Percentiles rank a stretch among this genome's conserved stretches.
Evolutionary conservation across 306 rosid species (phyloP).

Genomic region (Trifolium fragiferum): DNA sequence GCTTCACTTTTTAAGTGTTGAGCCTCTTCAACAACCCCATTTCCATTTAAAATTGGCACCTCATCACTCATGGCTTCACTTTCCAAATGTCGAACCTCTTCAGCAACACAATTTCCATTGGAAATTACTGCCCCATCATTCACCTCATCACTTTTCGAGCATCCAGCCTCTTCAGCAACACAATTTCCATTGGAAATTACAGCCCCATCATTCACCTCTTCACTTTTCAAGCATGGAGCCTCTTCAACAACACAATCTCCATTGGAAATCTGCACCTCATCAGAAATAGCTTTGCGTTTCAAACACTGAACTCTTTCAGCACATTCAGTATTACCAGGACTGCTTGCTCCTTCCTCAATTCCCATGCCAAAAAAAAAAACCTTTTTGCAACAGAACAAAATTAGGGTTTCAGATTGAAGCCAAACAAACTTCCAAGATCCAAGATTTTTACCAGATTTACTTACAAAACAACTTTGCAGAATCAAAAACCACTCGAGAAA

Average conservation of each 20-base stretch:
- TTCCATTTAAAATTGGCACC: conserved; percentile 8
- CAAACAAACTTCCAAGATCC: conserved; percentile 44
- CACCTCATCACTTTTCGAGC: conserved; percentile 35
- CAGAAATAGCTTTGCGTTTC: conserved; percentile 31
- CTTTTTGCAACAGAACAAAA: conserved; percentile 46
- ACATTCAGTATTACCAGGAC: conserved; percentile 46
- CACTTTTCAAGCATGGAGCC: conserved; percentile 4
- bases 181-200: conserved; percentile 23
- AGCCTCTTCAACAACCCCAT: conserved; percentile 41
- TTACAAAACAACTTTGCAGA: background rate
- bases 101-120: conserved; percentile 15
- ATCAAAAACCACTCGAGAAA: background rate
- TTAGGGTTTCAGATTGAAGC: conserved; percentile 62
- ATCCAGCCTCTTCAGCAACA: conserved; percentile 38
- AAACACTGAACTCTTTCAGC: conserved; percentile 37
- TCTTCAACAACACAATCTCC: conserved; percentile 27
- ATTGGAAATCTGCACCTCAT: conserved; percentile 33
- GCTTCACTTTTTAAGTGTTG: conserved; percentile 25
- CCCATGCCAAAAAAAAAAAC: conserved; percentile 56
- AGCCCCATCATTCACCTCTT: conserved; percentile 41
- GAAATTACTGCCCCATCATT: background rate
- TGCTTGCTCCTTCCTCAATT: conserved; percentile 50
- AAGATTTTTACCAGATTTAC: conserved; percentile 38
- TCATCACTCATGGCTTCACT: conserved; percentile 40
- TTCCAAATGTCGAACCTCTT: conserved; percentile 26